These are phyloP conservation scores for Aspergillus affinis DNA, from an alignment of 495 filamentous ascomycete genomes.

Conservation along the genomic window DNA sequence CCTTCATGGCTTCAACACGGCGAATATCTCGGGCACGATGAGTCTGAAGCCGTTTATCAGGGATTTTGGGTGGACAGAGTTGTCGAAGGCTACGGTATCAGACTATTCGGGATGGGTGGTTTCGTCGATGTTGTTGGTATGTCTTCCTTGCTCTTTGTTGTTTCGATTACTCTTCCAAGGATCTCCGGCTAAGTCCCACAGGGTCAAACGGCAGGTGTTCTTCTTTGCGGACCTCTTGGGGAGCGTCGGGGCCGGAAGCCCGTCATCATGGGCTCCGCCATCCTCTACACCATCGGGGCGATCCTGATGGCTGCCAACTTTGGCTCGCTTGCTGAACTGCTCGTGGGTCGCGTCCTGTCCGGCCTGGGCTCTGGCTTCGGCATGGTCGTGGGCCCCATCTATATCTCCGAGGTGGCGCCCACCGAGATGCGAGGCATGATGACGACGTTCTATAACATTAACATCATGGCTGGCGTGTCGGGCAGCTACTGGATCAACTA, in stretches of 20 bases:
- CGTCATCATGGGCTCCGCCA: constrained; percentile 17
- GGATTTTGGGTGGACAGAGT: constrained; percentile 22
- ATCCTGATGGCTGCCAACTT: constrained; percentile 27
- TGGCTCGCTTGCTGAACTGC: constrained; percentile 44
- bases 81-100: constrained; percentile 12
- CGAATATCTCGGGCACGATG: constrained; percentile 30
- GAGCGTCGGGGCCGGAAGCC: constrained; percentile 26
- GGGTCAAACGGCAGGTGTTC: constrained; percentile 21
- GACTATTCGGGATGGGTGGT: constrained; percentile 26
- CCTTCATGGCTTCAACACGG: constrained; percentile 28
- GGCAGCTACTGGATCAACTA: constrained; percentile 80
- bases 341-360: constrained; percentile 65
- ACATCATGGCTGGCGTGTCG: constrained; percentile 78
- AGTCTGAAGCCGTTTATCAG: constrained; percentile 20
- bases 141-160: constrained; percentile 1
- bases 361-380: constrained; percentile 74
- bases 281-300: constrained; percentile 24
- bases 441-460: constrained; percentile 72
- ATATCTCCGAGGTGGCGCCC: constrained; percentile 48
- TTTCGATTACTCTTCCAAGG: too few species aligned
- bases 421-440: constrained; percentile 63
- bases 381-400: constrained; percentile 75
- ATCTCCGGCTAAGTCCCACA: neutral
- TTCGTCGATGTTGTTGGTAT: constrained; percentile 25
- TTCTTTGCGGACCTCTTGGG: constrained; percentile 21